Conservation (phyloP, 2,329 filamentous ascomycete species). For the Xylariaceae sp. region DNA sequence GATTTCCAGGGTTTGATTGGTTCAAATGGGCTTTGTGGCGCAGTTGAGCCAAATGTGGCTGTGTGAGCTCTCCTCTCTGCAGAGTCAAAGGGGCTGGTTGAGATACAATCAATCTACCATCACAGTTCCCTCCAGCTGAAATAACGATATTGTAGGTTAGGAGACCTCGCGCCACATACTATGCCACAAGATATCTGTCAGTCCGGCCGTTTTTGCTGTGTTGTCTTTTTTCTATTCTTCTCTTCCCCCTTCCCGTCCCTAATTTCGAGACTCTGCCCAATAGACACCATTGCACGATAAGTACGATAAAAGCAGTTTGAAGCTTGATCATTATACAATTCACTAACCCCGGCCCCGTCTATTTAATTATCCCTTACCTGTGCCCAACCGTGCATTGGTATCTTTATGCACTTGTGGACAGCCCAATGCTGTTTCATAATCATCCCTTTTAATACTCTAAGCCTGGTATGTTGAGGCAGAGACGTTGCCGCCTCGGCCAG, state of each 20-base stretch:
- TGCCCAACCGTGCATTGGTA: slow-evolving; percentile 15
- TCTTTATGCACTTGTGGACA: slow-evolving; percentile 13
- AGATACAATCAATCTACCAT: too few relatives aligned
- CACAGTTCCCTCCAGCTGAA: too few relatives aligned
- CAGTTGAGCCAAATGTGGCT: slow-evolving; percentile 7
- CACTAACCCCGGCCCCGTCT: slow-evolving; percentile 21
- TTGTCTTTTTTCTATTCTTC: too few relatives aligned
- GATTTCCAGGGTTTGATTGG: too few relatives aligned
- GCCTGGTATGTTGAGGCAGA: slow-evolving; percentile 97
- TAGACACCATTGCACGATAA: too few relatives aligned
- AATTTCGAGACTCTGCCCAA: too few relatives aligned
- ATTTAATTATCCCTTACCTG: slow-evolving; percentile 20
- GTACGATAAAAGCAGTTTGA: slow-evolving; percentile 1
- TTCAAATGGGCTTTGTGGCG: slow-evolving; percentile 6
- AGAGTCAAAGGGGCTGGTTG: too few relatives aligned
- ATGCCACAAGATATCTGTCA: too few relatives aligned
- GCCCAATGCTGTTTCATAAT: slow-evolving; percentile 6
- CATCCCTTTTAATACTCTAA: slow-evolving; percentile 44
- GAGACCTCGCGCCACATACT: too few relatives aligned
- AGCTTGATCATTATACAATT: slow-evolving; percentile 22
- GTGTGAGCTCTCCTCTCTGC: too few relatives aligned
- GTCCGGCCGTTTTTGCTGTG: too few relatives aligned
- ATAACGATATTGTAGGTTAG: too few relatives aligned
- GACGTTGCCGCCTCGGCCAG: slow-evolving; percentile 92
- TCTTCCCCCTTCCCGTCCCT: not conserved